A percentile compares a stretch with the other conserved stretches of the same genome.
Evolutionary conservation across 306 rosid genomes (phyloP).

Genomic region (Hylodesmum podocarpum): DNA sequence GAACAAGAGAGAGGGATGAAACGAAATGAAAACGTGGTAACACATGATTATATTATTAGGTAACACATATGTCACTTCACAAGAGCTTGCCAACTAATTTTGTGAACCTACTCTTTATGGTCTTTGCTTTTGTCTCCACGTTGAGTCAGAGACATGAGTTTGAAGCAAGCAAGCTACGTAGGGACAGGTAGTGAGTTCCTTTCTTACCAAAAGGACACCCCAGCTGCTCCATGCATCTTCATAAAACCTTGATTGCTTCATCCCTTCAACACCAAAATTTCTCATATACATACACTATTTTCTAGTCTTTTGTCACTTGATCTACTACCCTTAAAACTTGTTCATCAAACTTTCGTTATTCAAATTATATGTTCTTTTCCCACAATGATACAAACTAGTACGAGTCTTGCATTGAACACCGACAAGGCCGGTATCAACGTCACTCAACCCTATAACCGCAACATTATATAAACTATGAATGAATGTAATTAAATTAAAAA

Average conservation of each 20-base stretch:
- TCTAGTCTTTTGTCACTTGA: not conserved
- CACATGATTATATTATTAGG: conserved; percentile 18
- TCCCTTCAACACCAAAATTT: not conserved
- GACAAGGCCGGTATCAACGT: not conserved
- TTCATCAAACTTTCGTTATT: not conserved
- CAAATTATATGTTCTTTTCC: not conserved
- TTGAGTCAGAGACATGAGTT: conserved; percentile 46
- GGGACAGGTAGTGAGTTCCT: conserved; percentile 42
- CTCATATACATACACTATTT: not conserved
- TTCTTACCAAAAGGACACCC: conserved; percentile 35
- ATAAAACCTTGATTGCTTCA: not conserved
- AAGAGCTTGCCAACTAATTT: conserved; percentile 31
- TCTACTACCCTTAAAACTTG: not conserved
- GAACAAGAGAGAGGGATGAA: conserved; percentile 15
- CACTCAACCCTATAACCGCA: not conserved
- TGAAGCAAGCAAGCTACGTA: conserved; percentile 48
- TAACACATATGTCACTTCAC: conserved; percentile 1
- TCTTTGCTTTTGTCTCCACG: conserved; percentile 12
- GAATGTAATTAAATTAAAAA: not conserved
- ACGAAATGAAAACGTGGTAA: conserved; percentile 1
- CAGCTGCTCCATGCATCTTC: conserved; percentile 33
- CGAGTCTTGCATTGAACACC: not conserved
- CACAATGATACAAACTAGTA: not conserved
- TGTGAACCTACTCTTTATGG: not conserved
- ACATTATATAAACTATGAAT: not conserved